A percentile compares a stretch with the other conserved stretches of the same genome.
phyloP scores from a whole-genome alignment of 306 rosid species.

The Inga oerstediana region DNA sequence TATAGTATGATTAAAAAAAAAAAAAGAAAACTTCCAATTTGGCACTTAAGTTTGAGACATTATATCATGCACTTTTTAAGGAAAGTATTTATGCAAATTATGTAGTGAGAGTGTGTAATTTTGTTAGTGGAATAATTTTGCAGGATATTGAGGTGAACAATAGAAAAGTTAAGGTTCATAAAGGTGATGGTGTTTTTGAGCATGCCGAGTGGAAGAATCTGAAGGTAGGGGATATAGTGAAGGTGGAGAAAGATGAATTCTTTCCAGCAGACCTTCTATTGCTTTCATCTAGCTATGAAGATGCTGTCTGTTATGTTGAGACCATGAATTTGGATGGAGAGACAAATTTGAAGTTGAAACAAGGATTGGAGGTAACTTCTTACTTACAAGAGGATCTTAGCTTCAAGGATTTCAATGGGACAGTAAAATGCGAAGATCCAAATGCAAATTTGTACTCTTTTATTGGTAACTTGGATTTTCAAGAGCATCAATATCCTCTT shows the following conservation, averaged over 20 bases:
- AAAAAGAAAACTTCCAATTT: neutral
- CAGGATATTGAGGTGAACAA: constrained; percentile 71
- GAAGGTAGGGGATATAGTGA: constrained; percentile 67
- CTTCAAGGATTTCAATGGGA: constrained; percentile 46
- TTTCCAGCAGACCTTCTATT: constrained; percentile 73
- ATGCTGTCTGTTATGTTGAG: constrained; percentile 44
- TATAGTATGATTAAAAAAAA: neutral
- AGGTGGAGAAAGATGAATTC: constrained; percentile 37
- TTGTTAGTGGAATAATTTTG: constrained; percentile 2
- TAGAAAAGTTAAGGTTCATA: constrained; percentile 55
- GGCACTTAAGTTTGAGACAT: neutral
- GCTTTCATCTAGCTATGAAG: constrained; percentile 68
- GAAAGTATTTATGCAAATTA: neutral
- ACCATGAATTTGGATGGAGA: constrained; percentile 23
- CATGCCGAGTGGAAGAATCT: constrained; percentile 61
- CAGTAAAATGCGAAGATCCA: constrained; percentile 69
- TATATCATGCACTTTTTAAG: neutral
- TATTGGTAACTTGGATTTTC: constrained; percentile 57
- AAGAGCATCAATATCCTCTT: constrained; percentile 53
- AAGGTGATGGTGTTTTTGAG: constrained; percentile 47
- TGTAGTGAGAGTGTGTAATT: neutral
- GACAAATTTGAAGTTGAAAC: constrained; percentile 70
- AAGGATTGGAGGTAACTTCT: constrained; percentile 62
- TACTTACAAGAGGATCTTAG: constrained; percentile 42
- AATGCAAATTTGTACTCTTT: constrained; percentile 71